Base-by-base conservation (phyloP, 768 basidiomycete genomes). In the Suillus americanus region DNA sequence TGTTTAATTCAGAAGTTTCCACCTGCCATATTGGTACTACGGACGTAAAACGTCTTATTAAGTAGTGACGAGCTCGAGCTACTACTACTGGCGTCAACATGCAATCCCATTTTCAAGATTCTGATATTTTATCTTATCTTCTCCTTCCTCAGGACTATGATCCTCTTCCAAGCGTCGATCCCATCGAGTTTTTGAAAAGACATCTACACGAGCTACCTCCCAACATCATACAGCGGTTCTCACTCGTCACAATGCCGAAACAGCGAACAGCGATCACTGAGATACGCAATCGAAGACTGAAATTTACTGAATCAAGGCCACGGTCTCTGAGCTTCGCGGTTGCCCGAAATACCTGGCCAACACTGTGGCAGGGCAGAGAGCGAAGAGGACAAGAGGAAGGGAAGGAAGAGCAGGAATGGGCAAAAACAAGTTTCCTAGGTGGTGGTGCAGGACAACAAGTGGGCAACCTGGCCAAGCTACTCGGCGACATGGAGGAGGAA, bases 401-500 rank as follows among this genome's bases (percentile, higher is more conserved):
- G 1, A 77, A 77, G 46, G 92, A 92, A 16, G 92, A 95, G 75
- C 83, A 79, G 67, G 79, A 79, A 43, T 95, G 92, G 92, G 91
- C 79, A 5, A 79, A 85, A 61, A 80, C 74, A 20, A 78, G 81
- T 23, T 93, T 94, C 72, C 70, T 94, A 63, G 89, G 87, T 1
- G 77, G 87, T 1, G 77, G 77, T 3, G 75, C 72, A 38, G 74
- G 74, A 28, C 84, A 85, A 67, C 84, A 88, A 65, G 83, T 94
- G 13, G 91, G 91, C 43, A 91, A 90, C 67, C 75, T 93, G 20
- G 92, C 86, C 2, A 73, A 72, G 6, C 77, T 95, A 10, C 76
- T 95, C 10, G 86, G 84, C 4, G 86, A 81, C 7, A 93, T 91
- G 70, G 92, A 93, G 69, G 92, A 91, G 69, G 92, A 92, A 72